phyloP scores from a whole-genome alignment of 352 stramenopile species.

The Globisporangium okanoganense region DNA sequence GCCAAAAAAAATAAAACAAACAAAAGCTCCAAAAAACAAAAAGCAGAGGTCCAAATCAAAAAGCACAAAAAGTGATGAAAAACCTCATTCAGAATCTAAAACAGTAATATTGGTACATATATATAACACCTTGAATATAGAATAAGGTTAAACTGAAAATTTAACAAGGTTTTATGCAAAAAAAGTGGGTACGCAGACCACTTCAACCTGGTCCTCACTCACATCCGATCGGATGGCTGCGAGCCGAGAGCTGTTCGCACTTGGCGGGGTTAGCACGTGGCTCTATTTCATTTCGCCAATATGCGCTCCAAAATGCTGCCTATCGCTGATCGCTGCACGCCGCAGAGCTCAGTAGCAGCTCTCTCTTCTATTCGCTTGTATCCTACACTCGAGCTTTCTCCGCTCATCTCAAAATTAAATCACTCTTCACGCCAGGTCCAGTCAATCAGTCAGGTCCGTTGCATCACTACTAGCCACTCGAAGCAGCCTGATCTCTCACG shows the following conservation, averaged over 20 bases:
- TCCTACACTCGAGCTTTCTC: slow-evolving; percentile 4
- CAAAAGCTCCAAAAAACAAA: too few species aligned
- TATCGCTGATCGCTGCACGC: background rate
- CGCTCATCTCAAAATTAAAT: background rate
- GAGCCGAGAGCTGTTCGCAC: background rate
- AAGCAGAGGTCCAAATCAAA: too few species aligned
- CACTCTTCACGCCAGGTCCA: background rate
- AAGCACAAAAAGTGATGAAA: too few species aligned
- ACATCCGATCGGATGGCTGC: background rate
- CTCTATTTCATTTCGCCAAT: background rate
- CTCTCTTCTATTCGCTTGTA: background rate
- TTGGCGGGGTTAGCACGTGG: background rate
- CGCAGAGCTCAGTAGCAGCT: background rate
- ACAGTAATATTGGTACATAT: too few species aligned
- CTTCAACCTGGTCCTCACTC: slow-evolving; percentile 20
- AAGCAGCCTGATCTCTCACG: slow-evolving; percentile 16
- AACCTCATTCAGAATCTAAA: too few species aligned
- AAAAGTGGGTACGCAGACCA: slow-evolving; percentile 12
- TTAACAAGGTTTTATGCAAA: too few species aligned
- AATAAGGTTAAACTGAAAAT: too few species aligned
- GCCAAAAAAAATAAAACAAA: background rate
- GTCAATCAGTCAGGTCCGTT: background rate
- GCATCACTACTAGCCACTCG: background rate
- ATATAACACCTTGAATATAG: too few species aligned
- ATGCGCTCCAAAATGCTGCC: background rate